phyloP scores from a whole-genome alignment of 2,329 filamentous ascomycete genomes.

The Echinosphaeria canescens region DNA sequence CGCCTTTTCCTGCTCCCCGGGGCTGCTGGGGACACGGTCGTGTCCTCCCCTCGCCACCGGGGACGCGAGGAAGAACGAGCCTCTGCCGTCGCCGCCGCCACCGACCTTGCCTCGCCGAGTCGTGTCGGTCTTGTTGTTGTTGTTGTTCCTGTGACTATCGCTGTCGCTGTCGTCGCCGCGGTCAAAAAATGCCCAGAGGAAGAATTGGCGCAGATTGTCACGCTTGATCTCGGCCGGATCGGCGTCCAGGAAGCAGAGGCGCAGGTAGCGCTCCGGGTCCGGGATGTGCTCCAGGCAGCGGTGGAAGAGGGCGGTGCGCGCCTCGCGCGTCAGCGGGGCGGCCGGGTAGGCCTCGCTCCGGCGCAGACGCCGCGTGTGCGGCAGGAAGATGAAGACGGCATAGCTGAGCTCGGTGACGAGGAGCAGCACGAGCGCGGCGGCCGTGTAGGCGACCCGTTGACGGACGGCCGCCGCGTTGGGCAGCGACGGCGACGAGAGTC shows the following conservation, averaged over 20 bases:
- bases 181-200: slow-evolving; percentile 47
- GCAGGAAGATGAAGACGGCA: slow-evolving; percentile 5
- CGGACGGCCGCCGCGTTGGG: too few species aligned
- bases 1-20: slow-evolving; percentile 8
- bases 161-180: slow-evolving; percentile 1
- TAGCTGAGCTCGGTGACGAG: slow-evolving; percentile 6
- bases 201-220: slow-evolving; percentile 46
- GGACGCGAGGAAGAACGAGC: too few species aligned
- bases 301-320: slow-evolving; percentile 32
- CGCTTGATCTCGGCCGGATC: slow-evolving; percentile 29
- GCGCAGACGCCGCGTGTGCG: slow-evolving; percentile 4
- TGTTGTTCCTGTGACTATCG: too few species aligned
- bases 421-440: too few species aligned
- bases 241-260: slow-evolving; percentile 44
- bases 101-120: too few species aligned
- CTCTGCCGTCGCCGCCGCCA: too few species aligned
- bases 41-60: too few species aligned
- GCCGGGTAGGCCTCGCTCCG: neutral
- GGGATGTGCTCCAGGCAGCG: slow-evolving; percentile 30
- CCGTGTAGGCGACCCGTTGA: too few species aligned
- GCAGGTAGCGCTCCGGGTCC: slow-evolving; percentile 32
- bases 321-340: slow-evolving; percentile 15
- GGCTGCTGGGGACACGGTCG: too few species aligned
- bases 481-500: too few species aligned
- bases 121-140: too few species aligned